These are phyloP conservation scores for Turnera subulata DNA, from an alignment of 345 rosid species.

Conservation along the genomic window DNA sequence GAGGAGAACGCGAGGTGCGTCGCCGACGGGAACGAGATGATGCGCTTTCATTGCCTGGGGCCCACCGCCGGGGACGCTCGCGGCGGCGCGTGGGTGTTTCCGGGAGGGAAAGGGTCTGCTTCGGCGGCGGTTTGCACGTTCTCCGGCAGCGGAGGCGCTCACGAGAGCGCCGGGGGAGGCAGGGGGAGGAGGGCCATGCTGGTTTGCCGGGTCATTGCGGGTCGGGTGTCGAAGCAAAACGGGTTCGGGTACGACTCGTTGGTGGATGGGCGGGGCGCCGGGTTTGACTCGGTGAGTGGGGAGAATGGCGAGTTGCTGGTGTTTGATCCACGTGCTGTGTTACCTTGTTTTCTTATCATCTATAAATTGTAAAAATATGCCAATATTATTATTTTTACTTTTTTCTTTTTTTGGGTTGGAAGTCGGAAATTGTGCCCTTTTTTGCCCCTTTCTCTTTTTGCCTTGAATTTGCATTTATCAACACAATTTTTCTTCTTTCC, in stretches of 20 bases:
- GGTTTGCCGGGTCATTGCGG: constrained; percentile 89
- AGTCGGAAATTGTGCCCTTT: constrained; percentile 1
- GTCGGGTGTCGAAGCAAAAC: constrained; percentile 58
- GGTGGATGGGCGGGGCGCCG: constrained; percentile 35
- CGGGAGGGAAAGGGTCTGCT: constrained; percentile 56
- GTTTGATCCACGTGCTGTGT: constrained; percentile 79
- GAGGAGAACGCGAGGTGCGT: constrained; percentile 77
- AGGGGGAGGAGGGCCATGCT: constrained; percentile 87
- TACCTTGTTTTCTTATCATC: constrained; percentile 94
- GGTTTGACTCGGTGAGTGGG: constrained; percentile 88
- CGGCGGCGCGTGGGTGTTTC: constrained; percentile 33
- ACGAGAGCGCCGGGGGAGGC: constrained; percentile 80
- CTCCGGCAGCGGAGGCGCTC: constrained; percentile 74
- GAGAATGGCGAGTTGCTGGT: constrained; percentile 78
- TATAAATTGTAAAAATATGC: constrained; percentile 68
- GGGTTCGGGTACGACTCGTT: constrained; percentile 43
- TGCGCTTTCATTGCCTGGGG: constrained; percentile 86
- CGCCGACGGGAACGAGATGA: constrained; percentile 95
- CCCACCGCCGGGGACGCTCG: constrained; percentile 40
- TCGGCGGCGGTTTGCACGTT: constrained; percentile 62
- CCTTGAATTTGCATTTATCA: constrained; percentile 41
- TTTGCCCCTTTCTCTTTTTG: constrained; percentile 13
- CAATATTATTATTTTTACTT: constrained; percentile 3
- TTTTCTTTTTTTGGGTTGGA: neutral
- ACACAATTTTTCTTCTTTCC: constrained; percentile 28